Conservation (phyloP, 2,329 filamentous ascomycete genomes). For the Cyphellophora attinorum region DNA sequence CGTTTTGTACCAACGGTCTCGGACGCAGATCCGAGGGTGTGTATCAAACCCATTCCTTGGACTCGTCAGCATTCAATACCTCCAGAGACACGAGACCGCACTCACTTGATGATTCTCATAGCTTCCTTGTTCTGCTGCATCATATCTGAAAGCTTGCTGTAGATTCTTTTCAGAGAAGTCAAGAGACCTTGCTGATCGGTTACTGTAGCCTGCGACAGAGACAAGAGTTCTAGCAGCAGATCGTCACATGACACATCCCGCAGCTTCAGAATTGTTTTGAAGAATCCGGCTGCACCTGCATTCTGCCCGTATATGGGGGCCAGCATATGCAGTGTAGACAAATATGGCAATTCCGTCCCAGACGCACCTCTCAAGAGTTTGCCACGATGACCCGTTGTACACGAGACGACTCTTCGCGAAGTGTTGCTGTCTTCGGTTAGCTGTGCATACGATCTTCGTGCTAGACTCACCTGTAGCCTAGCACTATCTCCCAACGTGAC, state of each 20-base stretch:
- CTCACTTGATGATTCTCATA: no score
- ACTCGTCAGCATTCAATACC: no score
- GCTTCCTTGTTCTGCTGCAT: neutral
- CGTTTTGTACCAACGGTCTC: neutral
- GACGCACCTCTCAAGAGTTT: constrained; percentile 7
- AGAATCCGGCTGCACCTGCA: constrained; percentile 4
- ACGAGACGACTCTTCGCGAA: constrained; percentile 5
- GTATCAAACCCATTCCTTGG: no score
- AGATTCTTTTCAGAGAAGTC: neutral
- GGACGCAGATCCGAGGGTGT: no score
- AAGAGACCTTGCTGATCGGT: neutral
- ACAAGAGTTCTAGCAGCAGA: constrained; percentile 3
- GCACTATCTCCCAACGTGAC: constrained; percentile 2
- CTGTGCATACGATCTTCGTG: neutral
- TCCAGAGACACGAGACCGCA: no score
- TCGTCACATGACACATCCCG: neutral
- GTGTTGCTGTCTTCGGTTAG: constrained; percentile 3
- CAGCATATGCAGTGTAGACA: constrained; percentile 6
- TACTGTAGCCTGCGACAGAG: neutral
- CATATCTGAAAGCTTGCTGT: constrained; percentile 1
- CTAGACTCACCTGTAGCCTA: constrained; percentile 3
- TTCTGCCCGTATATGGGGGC: constrained; percentile 6
- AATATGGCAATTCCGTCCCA: constrained; percentile 10
- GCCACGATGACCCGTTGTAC: constrained; percentile 7
- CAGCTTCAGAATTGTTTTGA: constrained; percentile 6